Base-by-base conservation (phyloP, 306 rosid species). In the Quercus glauca region DNA sequence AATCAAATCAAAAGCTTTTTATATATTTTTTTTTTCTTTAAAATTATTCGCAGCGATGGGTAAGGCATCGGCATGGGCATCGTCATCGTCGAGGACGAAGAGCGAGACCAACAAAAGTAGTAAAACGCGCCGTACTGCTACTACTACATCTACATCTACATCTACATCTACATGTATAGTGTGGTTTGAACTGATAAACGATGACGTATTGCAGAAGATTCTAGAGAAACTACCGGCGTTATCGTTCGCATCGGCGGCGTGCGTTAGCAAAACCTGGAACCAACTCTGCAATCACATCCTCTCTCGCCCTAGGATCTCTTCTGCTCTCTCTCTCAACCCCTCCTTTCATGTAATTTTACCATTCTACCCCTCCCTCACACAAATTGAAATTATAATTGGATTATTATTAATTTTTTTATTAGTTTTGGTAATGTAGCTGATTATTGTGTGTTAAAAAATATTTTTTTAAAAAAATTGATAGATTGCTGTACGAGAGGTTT, bases 291-390 rank as follows among this genome's bases (percentile, higher is more conserved):
- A 71, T 35, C 86, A 83, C 29, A 81, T 92, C 73, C 91, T 88
- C 76, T 76, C 84, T 74, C 87, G 88, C 26, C 91, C 95, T 18
- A 92, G 89, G 53, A 84, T 92, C 77, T 78, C 93, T 20, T 83
- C 89, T 4, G 92, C 95, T 7, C 88, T 92, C 73, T 89, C 97
- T 73, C 90, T 92, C 81, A 82, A 90, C 19, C 91, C 91, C 77
- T 85, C 83, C 5, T 80, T 79, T 6, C 56, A 15, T 43, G 94
- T 92, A 74, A 37, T 21, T 75, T 64, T 74, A 18, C 45, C 43
- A 33, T 65, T 11, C 35, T 19, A 33, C 5, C 2, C 23, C 12
- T 20, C 58, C 7, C 43, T 7, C 11, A 37, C 45, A 37, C 45
- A 37, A 37, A 37, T 25, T 51, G 10, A 12, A 61, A 11, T 26